Percentiles rank a stretch among this genome's conserved stretches.
These are phyloP conservation scores for Penicillium pancosmium DNA, from an alignment of 495 filamentous ascomycete species.

Conservation along the genomic window DNA sequence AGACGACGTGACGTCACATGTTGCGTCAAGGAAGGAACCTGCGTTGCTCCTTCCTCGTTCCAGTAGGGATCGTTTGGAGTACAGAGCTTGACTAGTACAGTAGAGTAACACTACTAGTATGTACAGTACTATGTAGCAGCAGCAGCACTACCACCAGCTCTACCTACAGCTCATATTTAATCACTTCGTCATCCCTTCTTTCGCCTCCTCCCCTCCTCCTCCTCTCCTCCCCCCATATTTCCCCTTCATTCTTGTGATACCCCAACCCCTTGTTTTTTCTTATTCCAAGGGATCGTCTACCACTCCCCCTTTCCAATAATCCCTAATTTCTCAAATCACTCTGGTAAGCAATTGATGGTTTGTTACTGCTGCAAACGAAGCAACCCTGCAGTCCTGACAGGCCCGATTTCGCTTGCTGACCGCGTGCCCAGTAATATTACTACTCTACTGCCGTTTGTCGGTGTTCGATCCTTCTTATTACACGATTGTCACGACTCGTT, in stretches of 20 bases:
- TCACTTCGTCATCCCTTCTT: conserved; percentile 19
- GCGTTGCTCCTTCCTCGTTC: conserved; percentile 10
- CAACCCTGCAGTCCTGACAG: too few species aligned
- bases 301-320: conserved; percentile 16
- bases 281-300: conserved; percentile 11
- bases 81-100: not conserved
- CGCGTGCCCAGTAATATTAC: conserved; percentile 19
- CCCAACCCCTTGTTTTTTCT: conserved; percentile 28
- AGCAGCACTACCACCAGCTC: too few species aligned
- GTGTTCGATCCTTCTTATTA: conserved; percentile 13
- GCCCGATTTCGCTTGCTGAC: conserved; percentile 11
- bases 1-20: conserved; percentile 33
- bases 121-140: not conserved
- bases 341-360: conserved; percentile 13
- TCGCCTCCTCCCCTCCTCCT: conserved; percentile 7
- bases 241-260: conserved; percentile 45
- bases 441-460: not conserved
- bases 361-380: conserved; percentile 18
- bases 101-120: not conserved
- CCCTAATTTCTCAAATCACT: conserved; percentile 16
- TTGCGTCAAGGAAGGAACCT: conserved; percentile 3
- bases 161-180: conserved; percentile 6
- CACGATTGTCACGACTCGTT: conserved; percentile 10
- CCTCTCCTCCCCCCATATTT: conserved; percentile 16
- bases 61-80: conserved; percentile 10